Evolutionary conservation across 116 monocot genomes (phyloP), one percentile per base, ranked within the genome.

Genomic region (Papilionanthe hybrid): DNA sequence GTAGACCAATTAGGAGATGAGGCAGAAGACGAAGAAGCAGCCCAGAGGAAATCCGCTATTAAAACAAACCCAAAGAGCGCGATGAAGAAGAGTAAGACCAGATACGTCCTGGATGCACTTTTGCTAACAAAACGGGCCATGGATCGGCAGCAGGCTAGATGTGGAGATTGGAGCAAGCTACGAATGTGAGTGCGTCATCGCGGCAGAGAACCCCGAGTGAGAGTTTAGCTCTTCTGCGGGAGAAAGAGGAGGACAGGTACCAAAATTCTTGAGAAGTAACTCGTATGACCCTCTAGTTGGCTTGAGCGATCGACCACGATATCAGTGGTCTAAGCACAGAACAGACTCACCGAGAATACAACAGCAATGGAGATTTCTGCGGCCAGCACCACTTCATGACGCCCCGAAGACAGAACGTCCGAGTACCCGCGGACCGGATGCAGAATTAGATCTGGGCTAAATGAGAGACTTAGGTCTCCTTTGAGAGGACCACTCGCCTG

Each of bases 11-110:
- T 44, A 18, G 83, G 75, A 9, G 87, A 91, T 0, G 86, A 82
- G 32, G 87, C 19, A 55, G 75, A 65, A 2, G 91, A 78, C 19
- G 88, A 80, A 18, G 93, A 92, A 3, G 96, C 86, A 5, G 94
- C 89, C 89, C 92, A 94, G 78, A 94, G 85, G 81, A 91, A 90
- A 75, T 97, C 94, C 28, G 93, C 85, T 69, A 98, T 45, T 77
- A 98, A 90, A 30, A 82, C 92, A 43, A 93, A 55, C 20, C 85
- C 91, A 63, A 98, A 86, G 55, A 94, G 83, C 42, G 85, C 76
- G 47, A 91, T 41, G 87, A 89, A 92, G 20, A 86, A 73, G 18
- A 94, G 78, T 32, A 93, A 78, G 55, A 98, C 5, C 5, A 87
- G 18, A 82, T 85, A 87, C 73, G 80, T 89, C 83, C 83, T 82